Base-by-base conservation (phyloP, 441 rosid genomes). In the Corymbia citriodora region DNA sequence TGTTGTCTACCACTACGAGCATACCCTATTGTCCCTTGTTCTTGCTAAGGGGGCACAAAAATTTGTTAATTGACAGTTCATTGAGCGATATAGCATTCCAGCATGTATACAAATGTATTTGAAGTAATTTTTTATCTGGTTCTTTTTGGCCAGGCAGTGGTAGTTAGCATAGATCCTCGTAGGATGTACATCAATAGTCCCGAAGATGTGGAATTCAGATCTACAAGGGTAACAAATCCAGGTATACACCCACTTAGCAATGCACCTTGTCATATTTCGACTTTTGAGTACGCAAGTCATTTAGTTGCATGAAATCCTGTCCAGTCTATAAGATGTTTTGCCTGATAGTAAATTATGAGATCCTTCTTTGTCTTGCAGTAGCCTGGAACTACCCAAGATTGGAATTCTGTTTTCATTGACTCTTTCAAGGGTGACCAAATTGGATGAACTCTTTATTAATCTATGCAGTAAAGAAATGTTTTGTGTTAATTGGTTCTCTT, bases 101-200 rank as follows among this genome's bases (percentile, higher is more conserved):
- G 53, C 18, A 23, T 79, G 53, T 15, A 45, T 10, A 45, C n/a
- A 13, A 29, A 29, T 45, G n/a, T 45, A 45, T 25, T 3, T 45
- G 6, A 79, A 79, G 85, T 79, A 79, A 9, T 17, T 59, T 53
- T 82, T 29, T 48, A 45, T 45, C 57, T 29, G 53, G 48, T 90
- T 59, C 90, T 94, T 90, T 6, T 79, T 70, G 92, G 91, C 89
- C 95, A 97, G 99, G 99, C 99, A 50, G 99, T 97, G 89, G 99
- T 98, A 90, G 97, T 98, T 79, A 98, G 99, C 92, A 97, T 98
- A 90, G 99, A 97, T 94, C 99, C 99, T 92, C 99, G 97, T 89
- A 93, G 99, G 94, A 95, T 97, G 33, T 96, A 96, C 91, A 93
- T 97, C 87, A 95, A 91, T 54, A 92, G 90, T 95, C 98, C 99